Evolutionary conservation across 148 eudicot species (phyloP).

Genomic region (Amaranthus cruentus): DNA sequence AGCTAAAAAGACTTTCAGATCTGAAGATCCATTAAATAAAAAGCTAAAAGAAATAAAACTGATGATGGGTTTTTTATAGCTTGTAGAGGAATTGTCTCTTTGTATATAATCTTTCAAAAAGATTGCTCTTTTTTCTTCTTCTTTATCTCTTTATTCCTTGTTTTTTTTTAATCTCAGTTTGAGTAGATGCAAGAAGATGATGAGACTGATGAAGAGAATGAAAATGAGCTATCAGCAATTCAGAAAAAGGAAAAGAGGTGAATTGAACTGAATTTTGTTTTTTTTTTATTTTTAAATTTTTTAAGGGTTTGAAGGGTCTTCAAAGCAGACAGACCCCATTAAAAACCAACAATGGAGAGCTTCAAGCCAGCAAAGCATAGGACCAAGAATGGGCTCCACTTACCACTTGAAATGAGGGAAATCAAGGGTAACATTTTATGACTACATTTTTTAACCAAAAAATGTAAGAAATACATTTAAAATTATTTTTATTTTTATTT

Average conservation of each 20-base stretch:
- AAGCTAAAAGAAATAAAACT: not conserved
- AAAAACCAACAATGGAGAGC: conserved; percentile 52
- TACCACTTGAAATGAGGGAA: conserved; percentile 23
- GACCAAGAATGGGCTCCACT: conserved; percentile 71
- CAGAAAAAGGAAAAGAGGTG: not conserved
- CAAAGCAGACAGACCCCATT: conserved; percentile 54
- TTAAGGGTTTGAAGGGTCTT: not conserved
- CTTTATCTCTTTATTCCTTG: not conserved
- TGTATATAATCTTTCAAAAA: not conserved
- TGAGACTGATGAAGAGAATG: conserved; percentile 23
- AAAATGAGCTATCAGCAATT: conserved; percentile 19
- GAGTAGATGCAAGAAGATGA: conserved; percentile 21
- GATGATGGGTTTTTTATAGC: conserved; percentile 1
- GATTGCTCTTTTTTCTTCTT: conserved; percentile 11
- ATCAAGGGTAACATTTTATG: no score
- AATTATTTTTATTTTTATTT: no score
- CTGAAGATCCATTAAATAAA: conserved; percentile 44
- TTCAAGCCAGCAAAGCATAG: conserved; percentile 77
- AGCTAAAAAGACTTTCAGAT: conserved; percentile 37
- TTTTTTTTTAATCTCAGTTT: conserved; percentile 10
- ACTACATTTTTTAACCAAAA: no score
- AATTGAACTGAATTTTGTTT: conserved; percentile 15
- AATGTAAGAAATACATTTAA: no score
- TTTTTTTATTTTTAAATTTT: not conserved
- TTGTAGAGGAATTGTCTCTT: conserved; percentile 6